Base-by-base conservation (phyloP, 2,329 filamentous ascomycete genomes). In the Monosporascus sp. region DNA sequence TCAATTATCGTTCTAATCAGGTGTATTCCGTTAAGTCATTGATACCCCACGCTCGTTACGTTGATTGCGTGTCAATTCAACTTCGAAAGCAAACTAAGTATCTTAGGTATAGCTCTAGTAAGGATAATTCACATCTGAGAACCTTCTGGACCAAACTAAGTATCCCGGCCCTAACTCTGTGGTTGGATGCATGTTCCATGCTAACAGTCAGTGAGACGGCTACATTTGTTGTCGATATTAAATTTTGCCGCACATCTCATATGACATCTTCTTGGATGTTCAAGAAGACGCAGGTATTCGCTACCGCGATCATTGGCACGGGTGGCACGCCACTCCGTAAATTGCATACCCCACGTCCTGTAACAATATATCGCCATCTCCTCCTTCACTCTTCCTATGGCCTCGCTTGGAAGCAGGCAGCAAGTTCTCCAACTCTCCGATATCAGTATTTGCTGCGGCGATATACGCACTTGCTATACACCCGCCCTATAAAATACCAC, bases 211-310 rank as follows among this genome's bases (percentile, higher is more conserved):
- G 47, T 49, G 43, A 9, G 45, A 41, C 7, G 14, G 31, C 47
- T 20, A 49, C 55, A 60, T 55, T 55, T 57, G 58, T 53, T 20
- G 52, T 56, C 35, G 60, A 62, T 53, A 62, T 63, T 62, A 63
- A 60, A 62, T 57, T 59, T 58, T 52, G 56, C 59, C 55, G 53
- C 57, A 52, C 54, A 57, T 63, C 50, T 60, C 61, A 55, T 57
- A 26, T 37, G 38, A 24, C 17, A 7, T 22, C 26, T n/a, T n/a
- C 24, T 37, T 44, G 26, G 22, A 44, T n/a, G 11, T 51, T 46
- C 9, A 43, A 40, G 31, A 31, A 26, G 20, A n/a, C 19, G 14
- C 7, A 31, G 22, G 5, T 7, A 31, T 14, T 24, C 43, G 14
- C 17, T 46, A 31, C 43, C 43, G 24, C 43, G 43, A 31, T 31